phyloP scores from a whole-genome alignment of 2,329 filamentous ascomycete species.

The Coniella lustricola region DNA sequence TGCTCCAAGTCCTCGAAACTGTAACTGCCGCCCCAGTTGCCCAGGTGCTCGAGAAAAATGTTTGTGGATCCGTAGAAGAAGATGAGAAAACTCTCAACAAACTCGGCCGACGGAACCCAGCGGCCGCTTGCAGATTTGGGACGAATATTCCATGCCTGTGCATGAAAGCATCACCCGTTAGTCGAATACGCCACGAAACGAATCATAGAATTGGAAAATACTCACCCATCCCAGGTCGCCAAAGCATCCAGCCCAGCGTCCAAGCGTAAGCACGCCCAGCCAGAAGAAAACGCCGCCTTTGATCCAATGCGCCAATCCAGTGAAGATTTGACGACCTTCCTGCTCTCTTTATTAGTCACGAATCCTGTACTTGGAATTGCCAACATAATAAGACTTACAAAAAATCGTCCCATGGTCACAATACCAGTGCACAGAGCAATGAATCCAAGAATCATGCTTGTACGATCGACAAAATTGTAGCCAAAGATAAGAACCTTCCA shows the following conservation, averaged over 20 bases:
- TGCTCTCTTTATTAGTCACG: conserved; percentile 25
- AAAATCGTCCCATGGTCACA: conserved; percentile 74
- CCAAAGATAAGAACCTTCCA: conserved; percentile 51
- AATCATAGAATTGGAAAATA: conserved; percentile 12
- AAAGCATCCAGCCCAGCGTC: conserved; percentile 86
- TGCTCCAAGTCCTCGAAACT: conserved; percentile 80
- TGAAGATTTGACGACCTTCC: conserved; percentile 66
- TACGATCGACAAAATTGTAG: conserved; percentile 66
- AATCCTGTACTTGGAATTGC: too few species aligned
- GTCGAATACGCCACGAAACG: neutral
- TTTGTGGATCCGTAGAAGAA: conserved; percentile 86
- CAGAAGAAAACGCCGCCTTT: conserved; percentile 95
- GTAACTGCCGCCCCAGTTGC: conserved; percentile 64
- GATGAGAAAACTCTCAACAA: conserved; percentile 82
- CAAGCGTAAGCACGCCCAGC: conserved; percentile 80
- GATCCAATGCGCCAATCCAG: conserved; percentile 84
- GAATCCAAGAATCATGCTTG: conserved; percentile 73
- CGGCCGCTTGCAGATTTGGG: conserved; percentile 50
- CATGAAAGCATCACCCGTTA: conserved; percentile 10
- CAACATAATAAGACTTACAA: conserved; percentile 49
- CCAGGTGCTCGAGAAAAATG: conserved; percentile 85
- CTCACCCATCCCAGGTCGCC: conserved; percentile 77
- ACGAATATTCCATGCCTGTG: conserved; percentile 76
- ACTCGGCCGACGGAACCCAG: conserved; percentile 77
- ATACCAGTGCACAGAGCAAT: conserved; percentile 64